Evolutionary conservation across 495 filamentous ascomycete species (phyloP).

Genomic region (Lasiosphaeris hirsuta): DNA sequence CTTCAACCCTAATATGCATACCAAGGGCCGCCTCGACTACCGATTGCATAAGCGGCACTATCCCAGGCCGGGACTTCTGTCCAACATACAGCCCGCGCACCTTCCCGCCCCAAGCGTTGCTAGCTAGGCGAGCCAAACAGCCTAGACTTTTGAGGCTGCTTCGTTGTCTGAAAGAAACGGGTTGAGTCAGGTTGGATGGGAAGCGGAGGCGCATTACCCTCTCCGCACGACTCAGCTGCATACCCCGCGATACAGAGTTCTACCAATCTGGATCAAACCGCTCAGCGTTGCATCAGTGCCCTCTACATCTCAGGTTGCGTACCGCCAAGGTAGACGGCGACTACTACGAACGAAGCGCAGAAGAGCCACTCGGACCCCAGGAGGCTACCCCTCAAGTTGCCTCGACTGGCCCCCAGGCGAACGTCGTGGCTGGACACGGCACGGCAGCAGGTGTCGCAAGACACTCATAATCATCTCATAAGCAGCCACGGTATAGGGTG

Average conservation of each 20-base stretch:
- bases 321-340: conserved; percentile 17
- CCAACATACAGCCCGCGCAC: too few species aligned
- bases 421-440: conserved; percentile 21
- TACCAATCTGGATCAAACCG: conserved; percentile 20
- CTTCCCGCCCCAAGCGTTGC: too few species aligned
- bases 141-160: background rate
- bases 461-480: conserved; percentile 33
- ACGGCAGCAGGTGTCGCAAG: conserved; percentile 21
- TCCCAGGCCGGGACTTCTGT: too few species aligned
- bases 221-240: conserved; percentile 19
- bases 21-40: too few species aligned
- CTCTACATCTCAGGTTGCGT: conserved; percentile 16
- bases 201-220: background rate
- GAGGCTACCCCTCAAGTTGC: background rate
- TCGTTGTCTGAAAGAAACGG: background rate
- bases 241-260: conserved; percentile 25
- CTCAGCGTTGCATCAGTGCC: conserved; percentile 13
- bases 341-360: conserved; percentile 8
- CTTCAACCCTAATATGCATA: too few species aligned
- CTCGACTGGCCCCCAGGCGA: background rate
- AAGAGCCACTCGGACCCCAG: background rate
- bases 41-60: too few species aligned
- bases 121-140: background rate
- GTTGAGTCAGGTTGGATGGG: background rate
- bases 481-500: conserved; percentile 18